A percentile compares a stretch with the other conserved stretches of the same genome.
These are phyloP conservation scores for Mallotus nudiflorus DNA, from an alignment of 345 rosid species.

Conservation along the genomic window DNA sequence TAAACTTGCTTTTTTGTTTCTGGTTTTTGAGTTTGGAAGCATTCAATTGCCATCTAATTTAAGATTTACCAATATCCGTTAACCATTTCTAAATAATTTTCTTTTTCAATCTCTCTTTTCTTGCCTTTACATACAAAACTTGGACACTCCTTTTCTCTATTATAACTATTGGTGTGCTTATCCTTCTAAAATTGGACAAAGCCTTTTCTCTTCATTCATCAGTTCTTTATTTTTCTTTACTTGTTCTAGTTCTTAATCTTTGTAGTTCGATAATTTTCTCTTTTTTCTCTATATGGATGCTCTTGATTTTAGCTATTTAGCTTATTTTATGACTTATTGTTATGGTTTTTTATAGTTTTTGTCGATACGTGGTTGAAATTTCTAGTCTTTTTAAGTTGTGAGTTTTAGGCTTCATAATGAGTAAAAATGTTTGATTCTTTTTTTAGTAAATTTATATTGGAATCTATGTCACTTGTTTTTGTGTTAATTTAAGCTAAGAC, in stretches of 20 bases:
- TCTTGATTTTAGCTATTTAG: neutral
- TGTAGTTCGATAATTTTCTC: slow-evolving; percentile 25
- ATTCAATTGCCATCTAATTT: neutral
- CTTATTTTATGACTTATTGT: neutral
- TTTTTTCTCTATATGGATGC: neutral
- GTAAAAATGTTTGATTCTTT: too few relatives aligned
- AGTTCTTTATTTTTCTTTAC: too few relatives aligned
- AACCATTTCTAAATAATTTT: neutral
- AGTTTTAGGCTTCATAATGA: neutral
- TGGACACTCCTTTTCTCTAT: neutral
- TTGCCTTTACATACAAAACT: slow-evolving; percentile 11
- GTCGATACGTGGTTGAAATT: neutral
- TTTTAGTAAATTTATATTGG: too few relatives aligned
- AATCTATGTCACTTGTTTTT: neutral
- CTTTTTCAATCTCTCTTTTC: neutral
- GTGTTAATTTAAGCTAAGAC: neutral
- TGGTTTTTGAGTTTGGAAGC: neutral
- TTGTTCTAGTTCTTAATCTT: neutral
- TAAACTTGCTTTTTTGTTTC: too few relatives aligned
- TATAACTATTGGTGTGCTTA: neutral
- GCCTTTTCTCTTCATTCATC: neutral
- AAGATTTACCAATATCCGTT: neutral
- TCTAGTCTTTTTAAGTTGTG: neutral
- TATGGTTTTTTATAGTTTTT: neutral
- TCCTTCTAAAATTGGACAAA: neutral